Evolutionary conservation across 1,139 yeast species (phyloP).

Genomic region (Zygoascus sp.): DNA sequence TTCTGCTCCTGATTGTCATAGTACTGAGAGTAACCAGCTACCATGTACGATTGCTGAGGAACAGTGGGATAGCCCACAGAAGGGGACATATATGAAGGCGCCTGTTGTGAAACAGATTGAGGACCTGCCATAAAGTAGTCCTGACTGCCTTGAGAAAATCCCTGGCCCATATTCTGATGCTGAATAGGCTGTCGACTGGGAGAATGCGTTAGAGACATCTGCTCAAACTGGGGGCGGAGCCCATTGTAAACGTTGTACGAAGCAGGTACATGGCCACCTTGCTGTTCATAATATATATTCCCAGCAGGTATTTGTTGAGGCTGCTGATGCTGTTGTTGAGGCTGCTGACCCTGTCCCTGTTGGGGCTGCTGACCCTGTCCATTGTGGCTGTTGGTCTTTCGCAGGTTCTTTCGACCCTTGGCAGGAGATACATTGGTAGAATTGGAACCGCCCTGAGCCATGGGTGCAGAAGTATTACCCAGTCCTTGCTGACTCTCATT

Average conservation of each 20-base stretch:
- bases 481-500: neutral
- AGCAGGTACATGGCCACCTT: neutral
- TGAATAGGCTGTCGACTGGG: constrained; percentile 8
- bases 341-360: constrained; percentile 15
- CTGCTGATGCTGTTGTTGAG: constrained; percentile 13
- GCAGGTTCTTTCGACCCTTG: constrained; percentile 2
- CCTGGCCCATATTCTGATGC: constrained; percentile 3
- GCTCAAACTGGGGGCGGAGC: constrained; percentile 15
- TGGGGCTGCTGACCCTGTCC: constrained; percentile 4
- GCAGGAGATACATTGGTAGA: neutral
- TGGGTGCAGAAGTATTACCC: neutral
- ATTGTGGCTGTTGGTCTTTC: constrained; percentile 4
- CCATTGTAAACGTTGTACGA: constrained; percentile 8
- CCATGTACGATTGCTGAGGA: constrained; percentile 5
- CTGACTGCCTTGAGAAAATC: neutral
- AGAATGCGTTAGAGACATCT: constrained; percentile 5
- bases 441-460: neutral
- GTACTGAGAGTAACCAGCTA: constrained; percentile 10
- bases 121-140: constrained; percentile 3
- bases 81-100: neutral
- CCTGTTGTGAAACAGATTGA: neutral
- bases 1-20: constrained; percentile 2
- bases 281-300: constrained; percentile 6
- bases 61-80: constrained; percentile 2
- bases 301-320: constrained; percentile 4